A percentile compares a stretch with the other conserved stretches of the same genome.
Conservation (phyloP, 31 red algal species). For the Porphyra umbilicalis region DNA sequence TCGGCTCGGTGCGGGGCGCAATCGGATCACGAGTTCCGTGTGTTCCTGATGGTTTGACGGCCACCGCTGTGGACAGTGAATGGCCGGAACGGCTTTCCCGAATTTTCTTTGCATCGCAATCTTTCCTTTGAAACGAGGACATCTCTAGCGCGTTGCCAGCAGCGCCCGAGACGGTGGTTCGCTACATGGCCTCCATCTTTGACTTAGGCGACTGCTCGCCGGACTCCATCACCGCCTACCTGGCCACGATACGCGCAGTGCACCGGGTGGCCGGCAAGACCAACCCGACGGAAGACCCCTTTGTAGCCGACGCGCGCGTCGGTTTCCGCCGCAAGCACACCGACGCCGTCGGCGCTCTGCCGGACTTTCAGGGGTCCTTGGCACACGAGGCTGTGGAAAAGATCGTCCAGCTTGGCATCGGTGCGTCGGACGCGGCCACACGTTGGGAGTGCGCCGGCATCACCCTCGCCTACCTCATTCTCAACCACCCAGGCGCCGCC, state of each 20-base stretch:
- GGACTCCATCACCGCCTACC: neutral
- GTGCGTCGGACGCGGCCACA: neutral
- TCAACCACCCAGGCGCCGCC: neutral
- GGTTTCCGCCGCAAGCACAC: neutral
- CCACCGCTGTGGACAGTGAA: too few species aligned
- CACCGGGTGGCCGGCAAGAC: neutral
- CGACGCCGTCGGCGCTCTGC: neutral
- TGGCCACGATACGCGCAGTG: neutral
- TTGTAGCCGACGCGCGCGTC: neutral
- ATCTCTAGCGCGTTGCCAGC: too few species aligned
- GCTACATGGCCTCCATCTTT: neutral
- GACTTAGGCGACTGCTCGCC: neutral
- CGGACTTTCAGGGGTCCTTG: neutral
- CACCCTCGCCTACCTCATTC: neutral
- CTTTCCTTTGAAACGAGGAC: too few species aligned
- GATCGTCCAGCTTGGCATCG: neutral
- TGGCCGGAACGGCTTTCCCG: too few species aligned
- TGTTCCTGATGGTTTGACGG: too few species aligned
- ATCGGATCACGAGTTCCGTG: too few species aligned
- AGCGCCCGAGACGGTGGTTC: neutral
- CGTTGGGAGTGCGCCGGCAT: neutral
- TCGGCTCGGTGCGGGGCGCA: too few species aligned
- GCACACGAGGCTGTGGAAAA: neutral
- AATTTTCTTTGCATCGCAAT: too few species aligned
- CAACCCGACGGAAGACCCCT: neutral